A percentile compares a stretch with the other conserved stretches of the same genome.
Conservation (phyloP, 192 early-diverging fungal species). For the Rhizophagus prolifer region DNA sequence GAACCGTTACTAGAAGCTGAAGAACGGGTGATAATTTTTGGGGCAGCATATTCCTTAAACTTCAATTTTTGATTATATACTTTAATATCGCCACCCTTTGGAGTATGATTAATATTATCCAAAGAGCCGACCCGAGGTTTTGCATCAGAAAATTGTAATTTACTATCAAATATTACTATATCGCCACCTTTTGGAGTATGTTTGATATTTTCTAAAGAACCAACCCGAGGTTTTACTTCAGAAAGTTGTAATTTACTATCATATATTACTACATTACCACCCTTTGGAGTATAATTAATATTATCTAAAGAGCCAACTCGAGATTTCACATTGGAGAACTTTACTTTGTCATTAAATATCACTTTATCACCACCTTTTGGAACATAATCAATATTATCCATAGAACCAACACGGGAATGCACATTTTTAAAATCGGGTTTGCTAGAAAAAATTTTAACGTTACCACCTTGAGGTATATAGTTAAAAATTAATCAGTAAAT, state of each 20-base stretch:
- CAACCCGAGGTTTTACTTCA: conserved; percentile 41
- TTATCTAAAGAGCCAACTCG: conserved; percentile 47
- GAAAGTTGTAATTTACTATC: conserved; percentile 27
- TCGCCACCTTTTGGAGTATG: conserved; percentile 43
- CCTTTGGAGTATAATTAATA: conserved; percentile 42
- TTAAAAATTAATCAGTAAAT: conserved; percentile 41
- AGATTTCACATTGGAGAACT: conserved; percentile 37
- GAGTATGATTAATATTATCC: conserved; percentile 44
- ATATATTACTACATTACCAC: conserved; percentile 41
- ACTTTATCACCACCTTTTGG: conserved; percentile 43
- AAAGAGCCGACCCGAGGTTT: conserved; percentile 42
- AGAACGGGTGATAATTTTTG: not conserved
- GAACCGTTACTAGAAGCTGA: not conserved
- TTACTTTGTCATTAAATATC: conserved; percentile 43
- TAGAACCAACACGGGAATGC: conserved; percentile 40
- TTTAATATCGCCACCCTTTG: conserved; percentile 33
- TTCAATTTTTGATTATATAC: not conserved
- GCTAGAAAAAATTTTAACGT: conserved; percentile 41
- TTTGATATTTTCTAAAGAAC: conserved; percentile 43
- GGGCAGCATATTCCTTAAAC: not conserved
- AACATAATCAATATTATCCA: conserved; percentile 45
- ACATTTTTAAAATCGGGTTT: conserved; percentile 36
- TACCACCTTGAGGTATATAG: conserved; percentile 46
- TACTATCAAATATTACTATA: conserved; percentile 10
- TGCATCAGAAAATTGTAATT: conserved; percentile 16